Base-by-base conservation (phyloP, 768 basidiomycete genomes). In the Mycena epipterygia region DNA sequence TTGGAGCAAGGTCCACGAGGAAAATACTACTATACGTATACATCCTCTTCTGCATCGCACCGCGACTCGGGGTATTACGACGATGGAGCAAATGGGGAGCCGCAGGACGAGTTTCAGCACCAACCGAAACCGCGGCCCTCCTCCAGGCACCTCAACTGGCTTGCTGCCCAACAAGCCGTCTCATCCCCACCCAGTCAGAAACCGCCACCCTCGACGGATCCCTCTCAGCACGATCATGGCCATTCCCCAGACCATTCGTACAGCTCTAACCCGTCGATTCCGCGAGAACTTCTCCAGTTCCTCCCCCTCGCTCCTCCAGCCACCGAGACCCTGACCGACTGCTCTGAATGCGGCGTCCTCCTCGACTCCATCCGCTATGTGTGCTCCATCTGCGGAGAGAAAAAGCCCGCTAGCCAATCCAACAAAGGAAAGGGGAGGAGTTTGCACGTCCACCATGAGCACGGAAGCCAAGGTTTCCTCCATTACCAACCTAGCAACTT, bases 311-410 rank as follows among this genome's bases (percentile, higher is more conserved):
- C 81, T 25, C 83, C 82, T 1, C 87, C 91, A 25, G 88, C 91
- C 12, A 84, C 87, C 6, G 87, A 89, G 29, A 85, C 86, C 52
- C 87, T 94, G 21, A 95, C 95, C 1, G 88, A 90, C 56, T 98
- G 97, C 79, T 96, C 95, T 0, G 89, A 89, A 52, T 98, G 97
- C 74, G 93, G 92, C 17, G 79, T 85, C 0, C 76, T 90, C 8
- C 83, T 98, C 23, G 92, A 95, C 59, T 87, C 89, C n/a, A 90
- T 97, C 78, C 91, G 95, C 52, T 98, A 98, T 79, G 91, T 97
- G 17, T 98, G 97, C 76, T 87, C 91, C 5, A 92, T 91, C 27
- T 97, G 96, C 75, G 95, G 95, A 12, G 93, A 94, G 80, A 94
- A 91, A 78, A 81, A 86, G 53, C 88, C 92, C 8, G 75, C 78